A percentile compares a stretch with the other conserved stretches of the same genome.
Evolutionary conservation across 148 eudicot genomes (phyloP).

Genomic region (Rhododendron mucronatum): DNA sequence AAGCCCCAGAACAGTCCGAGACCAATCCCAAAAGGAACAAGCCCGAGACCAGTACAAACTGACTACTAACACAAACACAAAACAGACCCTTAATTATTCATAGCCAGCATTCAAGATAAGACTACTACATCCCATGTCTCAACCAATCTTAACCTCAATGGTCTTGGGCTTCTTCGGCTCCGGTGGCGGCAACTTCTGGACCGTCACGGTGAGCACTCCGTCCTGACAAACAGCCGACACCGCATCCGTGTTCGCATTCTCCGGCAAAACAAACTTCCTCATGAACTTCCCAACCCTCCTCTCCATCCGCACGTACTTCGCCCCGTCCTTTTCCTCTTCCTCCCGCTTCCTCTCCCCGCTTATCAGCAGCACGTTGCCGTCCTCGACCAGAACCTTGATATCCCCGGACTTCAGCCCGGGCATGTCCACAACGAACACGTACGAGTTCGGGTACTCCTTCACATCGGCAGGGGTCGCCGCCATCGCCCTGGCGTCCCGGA

Average conservation of each 20-base stretch:
- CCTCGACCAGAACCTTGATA: constrained; percentile 39
- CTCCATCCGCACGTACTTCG: constrained; percentile 61
- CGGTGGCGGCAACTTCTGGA: constrained; percentile 61
- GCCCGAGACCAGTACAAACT: no score
- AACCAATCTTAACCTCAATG: constrained; percentile 46
- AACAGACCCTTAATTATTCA: no score
- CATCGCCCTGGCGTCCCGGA: constrained; percentile 65
- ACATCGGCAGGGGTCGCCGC: constrained; percentile 58
- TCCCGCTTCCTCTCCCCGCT: constrained; percentile 50
- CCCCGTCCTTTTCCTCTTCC: constrained; percentile 45
- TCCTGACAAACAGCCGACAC: constrained; percentile 57
- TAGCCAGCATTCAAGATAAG: no score
- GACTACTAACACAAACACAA: no score
- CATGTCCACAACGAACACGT: constrained; percentile 63
- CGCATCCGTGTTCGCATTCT: constrained; percentile 41
- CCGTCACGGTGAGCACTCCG: constrained; percentile 58
- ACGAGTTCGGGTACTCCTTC: constrained; percentile 48
- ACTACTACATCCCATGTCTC: neutral
- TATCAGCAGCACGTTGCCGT: constrained; percentile 52
- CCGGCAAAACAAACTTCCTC: constrained; percentile 72
- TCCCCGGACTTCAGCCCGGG: constrained; percentile 41
- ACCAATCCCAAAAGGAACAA: no score
- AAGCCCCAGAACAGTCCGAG: no score
- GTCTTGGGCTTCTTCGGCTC: constrained; percentile 68
- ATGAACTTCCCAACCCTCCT: constrained; percentile 60